Evolutionary conservation across 352 stramenopile genomes (phyloP).

Genomic region (Globisporangium apiculatum): DNA sequence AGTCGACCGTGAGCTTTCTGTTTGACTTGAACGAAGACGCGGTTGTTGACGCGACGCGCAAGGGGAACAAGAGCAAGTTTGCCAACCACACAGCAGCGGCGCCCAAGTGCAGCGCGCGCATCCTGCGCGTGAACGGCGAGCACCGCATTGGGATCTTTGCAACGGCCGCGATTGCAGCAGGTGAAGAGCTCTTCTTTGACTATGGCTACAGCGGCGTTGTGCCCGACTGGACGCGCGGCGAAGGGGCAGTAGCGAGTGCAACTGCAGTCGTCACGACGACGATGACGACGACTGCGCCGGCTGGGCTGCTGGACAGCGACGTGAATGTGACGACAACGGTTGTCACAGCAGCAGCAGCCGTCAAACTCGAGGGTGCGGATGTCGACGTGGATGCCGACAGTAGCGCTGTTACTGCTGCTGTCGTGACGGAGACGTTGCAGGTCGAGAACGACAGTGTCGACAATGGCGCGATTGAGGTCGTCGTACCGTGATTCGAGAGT

Average conservation of each 20-base stretch:
- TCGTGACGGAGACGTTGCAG: too few relatives aligned
- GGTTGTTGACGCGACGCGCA: constrained; percentile 90
- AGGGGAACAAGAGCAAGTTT: constrained; percentile 96
- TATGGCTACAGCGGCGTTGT: constrained; percentile 80
- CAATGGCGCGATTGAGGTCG: not conserved
- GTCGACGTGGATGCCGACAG: too few relatives aligned
- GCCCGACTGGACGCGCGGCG: constrained; percentile 55
- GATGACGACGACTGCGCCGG: too few relatives aligned
- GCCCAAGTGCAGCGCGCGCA: constrained; percentile 83
- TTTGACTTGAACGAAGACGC: constrained; percentile 93
- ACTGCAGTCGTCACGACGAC: not conserved
- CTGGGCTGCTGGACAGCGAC: too few relatives aligned
- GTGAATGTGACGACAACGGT: not conserved
- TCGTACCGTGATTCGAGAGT: not conserved
- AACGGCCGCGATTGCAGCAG: constrained; percentile 73
- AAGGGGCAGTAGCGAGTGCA: not conserved
- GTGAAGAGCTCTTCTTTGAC: constrained; percentile 85
- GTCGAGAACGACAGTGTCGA: not conserved
- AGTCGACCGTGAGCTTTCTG: constrained; percentile 87
- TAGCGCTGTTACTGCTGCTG: too few relatives aligned
- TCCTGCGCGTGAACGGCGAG: constrained; percentile 90
- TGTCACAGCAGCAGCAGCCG: not conserved
- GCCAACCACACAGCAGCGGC: constrained; percentile 79
- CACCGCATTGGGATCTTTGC: constrained; percentile 93
- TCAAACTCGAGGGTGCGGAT: not conserved